A percentile compares a stretch with the other conserved stretches of the same genome.
Evolutionary conservation across 495 filamentous ascomycete genomes (phyloP).

Genomic region (Aspergillus cristatus): DNA sequence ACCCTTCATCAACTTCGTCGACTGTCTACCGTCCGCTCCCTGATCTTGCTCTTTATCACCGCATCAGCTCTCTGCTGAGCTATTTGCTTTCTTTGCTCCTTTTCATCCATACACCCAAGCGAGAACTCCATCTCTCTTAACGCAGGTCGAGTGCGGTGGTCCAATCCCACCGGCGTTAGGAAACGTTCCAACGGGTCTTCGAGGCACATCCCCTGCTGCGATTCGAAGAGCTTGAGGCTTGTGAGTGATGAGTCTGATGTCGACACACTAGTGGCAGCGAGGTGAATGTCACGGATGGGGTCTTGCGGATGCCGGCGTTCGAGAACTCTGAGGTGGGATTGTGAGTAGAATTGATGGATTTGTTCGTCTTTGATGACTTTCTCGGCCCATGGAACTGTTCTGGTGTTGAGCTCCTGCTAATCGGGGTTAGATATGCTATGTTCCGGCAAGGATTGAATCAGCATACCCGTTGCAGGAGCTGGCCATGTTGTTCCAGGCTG

Average conservation of each 20-base stretch:
- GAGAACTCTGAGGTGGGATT: too few relatives aligned
- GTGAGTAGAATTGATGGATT: neutral
- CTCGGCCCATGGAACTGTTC: neutral
- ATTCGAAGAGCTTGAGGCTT: conserved; percentile 9
- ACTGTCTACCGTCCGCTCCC: too few relatives aligned
- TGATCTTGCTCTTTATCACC: neutral
- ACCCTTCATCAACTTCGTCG: too few relatives aligned
- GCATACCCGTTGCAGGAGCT: neutral
- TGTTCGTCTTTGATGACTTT: neutral
- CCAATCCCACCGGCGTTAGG: conserved; percentile 14
- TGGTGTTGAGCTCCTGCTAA: neutral
- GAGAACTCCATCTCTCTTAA: conserved; percentile 6
- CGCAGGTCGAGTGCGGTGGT: conserved; percentile 9
- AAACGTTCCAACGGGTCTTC: conserved; percentile 17
- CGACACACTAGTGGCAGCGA: neutral
- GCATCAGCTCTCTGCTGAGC: conserved; percentile 2
- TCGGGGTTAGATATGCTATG: neutral
- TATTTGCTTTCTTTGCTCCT: conserved; percentile 5
- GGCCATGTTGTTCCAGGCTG: neutral
- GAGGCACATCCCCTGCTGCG: conserved; percentile 1
- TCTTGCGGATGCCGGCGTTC: too few relatives aligned
- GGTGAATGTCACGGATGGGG: too few relatives aligned
- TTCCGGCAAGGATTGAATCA: neutral
- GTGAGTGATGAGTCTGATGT: neutral
- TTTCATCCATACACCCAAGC: conserved; percentile 11